Evolutionary conservation across 2,329 filamentous ascomycete species (phyloP), one percentile per base, ranked within the genome.

Genomic region (Claviceps capensis): DNA sequence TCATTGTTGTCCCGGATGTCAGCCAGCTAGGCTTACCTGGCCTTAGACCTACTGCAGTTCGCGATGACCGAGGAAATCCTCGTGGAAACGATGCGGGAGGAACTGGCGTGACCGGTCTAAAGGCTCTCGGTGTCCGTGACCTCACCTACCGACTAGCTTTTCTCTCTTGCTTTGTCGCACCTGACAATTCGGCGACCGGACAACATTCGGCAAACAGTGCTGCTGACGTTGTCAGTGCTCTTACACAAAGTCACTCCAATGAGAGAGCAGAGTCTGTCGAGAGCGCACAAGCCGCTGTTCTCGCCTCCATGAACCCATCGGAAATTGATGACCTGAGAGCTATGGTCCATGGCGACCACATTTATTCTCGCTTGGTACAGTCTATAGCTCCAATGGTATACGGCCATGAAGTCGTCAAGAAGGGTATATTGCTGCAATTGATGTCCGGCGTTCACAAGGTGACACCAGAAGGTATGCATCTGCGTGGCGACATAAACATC

Each of bases 401-500:
- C 62, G 93, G 93, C 14, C 93, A 98, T 65, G 88, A 93, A 56
- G 88, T 96, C 53, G 91, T 98, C 63, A 98, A 98, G 72, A 98
- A 98, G 69, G 93, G 93, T 34, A 74, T 98, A 23, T 78, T 98
- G 7, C 76, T 98, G 43, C 93, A 98, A 67, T 76, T 98, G 47
- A 88, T 98, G 79, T 88, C 89, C n/a, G 93, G 93, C 73, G 88
- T 98, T 2, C 82, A 83, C 69, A 98, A 98, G 68, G 79, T 80
- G 22, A 98, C 93, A 0, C 79, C 88, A 0, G 93, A 98, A 69
- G 91, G 88, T 56, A 95, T 98, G 88, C 82, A 90, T 57, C 77
- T 98, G 44, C 83, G 93, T 77, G 93, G 93, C 59, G 93, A 98
- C 64, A 90, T 98, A 74, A 98, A 98, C 71, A 95, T 98, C 56